These are phyloP conservation scores for Alternaria ethzedia DNA, from an alignment of 2,329 filamentous ascomycete genomes.

Conservation along the genomic window DNA sequence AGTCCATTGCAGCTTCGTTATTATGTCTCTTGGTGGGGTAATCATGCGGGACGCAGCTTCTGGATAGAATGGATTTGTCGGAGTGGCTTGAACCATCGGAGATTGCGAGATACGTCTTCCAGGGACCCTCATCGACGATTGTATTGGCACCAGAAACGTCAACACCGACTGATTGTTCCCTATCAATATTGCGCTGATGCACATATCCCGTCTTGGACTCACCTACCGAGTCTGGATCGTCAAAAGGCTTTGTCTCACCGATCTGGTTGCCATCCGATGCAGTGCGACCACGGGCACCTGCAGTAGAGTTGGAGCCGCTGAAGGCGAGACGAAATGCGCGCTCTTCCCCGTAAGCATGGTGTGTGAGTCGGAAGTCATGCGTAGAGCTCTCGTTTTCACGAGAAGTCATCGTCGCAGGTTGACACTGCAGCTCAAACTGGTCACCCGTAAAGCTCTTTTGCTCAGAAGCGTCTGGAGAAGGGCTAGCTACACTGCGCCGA, in stretches of 20 bases:
- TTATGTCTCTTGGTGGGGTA: conserved; percentile 11
- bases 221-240: conserved; percentile 19
- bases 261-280: conserved; percentile 11
- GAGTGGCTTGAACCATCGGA: conserved; percentile 28
- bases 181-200: conserved; percentile 12
- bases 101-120: conserved; percentile 34
- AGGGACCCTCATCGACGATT: conserved; percentile 37
- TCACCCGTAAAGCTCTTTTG: conserved; percentile 2
- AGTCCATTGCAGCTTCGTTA: conserved; percentile 20
- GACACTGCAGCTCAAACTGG: neutral
- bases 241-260: conserved; percentile 20
- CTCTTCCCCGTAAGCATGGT: conserved; percentile 18
- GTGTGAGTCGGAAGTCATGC: conserved; percentile 22
- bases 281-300: conserved; percentile 2
- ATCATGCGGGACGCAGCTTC: conserved; percentile 23
- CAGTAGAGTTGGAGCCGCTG: conserved; percentile 12
- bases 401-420: neutral
- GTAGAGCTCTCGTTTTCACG: conserved; percentile 2
- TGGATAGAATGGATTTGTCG: conserved; percentile 11
- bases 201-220: conserved; percentile 11
- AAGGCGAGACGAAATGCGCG: conserved; percentile 30
- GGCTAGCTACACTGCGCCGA: neutral
- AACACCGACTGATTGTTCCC: conserved; percentile 1
- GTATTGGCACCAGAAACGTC: conserved; percentile 5
- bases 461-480: neutral